Evolutionary conservation across 2,329 filamentous ascomycete species (phyloP).

Genomic region (Chlorencoelia australis): DNA sequence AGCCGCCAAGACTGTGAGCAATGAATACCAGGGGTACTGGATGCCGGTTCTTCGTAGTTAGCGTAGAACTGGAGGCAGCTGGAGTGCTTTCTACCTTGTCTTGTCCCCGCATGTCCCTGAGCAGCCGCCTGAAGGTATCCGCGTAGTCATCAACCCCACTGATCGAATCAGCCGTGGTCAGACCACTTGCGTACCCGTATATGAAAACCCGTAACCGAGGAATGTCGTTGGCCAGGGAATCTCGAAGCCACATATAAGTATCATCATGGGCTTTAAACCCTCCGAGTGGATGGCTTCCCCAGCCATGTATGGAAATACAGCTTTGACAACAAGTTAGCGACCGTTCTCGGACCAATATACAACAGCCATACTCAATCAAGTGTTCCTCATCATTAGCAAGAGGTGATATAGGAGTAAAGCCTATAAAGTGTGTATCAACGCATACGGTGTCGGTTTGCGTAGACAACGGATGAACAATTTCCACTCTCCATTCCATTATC

Average conservation of each 20-base stretch:
- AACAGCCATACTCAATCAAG: constrained; percentile 4
- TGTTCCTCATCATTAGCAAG: constrained; percentile 2
- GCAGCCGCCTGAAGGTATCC: constrained; percentile 7
- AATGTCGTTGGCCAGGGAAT: constrained; percentile 20
- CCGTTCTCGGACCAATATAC: background rate
- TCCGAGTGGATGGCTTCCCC: constrained; percentile 24
- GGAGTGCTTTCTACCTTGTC: background rate
- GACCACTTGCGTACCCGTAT: constrained; percentile 21
- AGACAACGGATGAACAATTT: constrained; percentile 4
- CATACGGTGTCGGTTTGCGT: constrained; percentile 2
- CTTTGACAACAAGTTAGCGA: constrained; percentile 2
- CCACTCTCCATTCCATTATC: constrained; percentile 4
- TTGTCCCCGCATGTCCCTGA: constrained; percentile 2
- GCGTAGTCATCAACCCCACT: constrained; percentile 15
- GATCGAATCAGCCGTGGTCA: constrained; percentile 15
- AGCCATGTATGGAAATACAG: constrained; percentile 10
- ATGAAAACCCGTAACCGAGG: constrained; percentile 18
- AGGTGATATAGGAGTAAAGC: constrained; percentile 3
- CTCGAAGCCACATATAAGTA: constrained; percentile 25
- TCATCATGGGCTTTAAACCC: constrained; percentile 24
- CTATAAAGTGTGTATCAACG: constrained; percentile 4
- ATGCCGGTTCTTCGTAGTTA: constrained; percentile 1
- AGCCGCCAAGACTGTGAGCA: constrained; percentile 8
- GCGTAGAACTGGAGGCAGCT: background rate
- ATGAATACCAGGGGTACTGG: constrained; percentile 7